Evolutionary conservation across 352 stramenopile genomes (phyloP), one percentile per base, ranked within the genome.

Genomic region (Pythium rishiriense): DNA sequence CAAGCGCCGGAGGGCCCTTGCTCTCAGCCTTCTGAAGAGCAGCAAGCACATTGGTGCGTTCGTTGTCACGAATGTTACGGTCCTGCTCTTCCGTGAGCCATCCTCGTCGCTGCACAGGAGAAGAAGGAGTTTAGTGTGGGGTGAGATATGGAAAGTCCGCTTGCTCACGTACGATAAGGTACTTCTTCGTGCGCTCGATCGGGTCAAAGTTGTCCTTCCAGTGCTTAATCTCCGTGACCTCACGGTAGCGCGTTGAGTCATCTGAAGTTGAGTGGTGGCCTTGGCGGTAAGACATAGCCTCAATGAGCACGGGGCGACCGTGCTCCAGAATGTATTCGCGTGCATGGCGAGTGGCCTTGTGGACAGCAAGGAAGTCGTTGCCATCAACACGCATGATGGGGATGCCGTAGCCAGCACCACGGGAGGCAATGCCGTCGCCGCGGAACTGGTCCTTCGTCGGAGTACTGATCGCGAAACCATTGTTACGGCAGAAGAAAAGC

Each of bases 391-490:
- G 94, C 73, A 99, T 97, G 49, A 91, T 90, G 4, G 92, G 89
- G 70, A 99, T 99, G n/a, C 97, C 97, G 64, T 99, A 99, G 21
- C 96, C 97, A 54, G 81, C 86, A 29, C 93, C 97, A 41, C 97
- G 79, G 7, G 88, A 95, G 3, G 97, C 88, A 43, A 99, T 98
- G 15, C 97, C 97, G 72, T 99, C 97, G 47, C 97, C 97, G 39
- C 89, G 85, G 83, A 98, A 99, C 78, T 99, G 97, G 69, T 99
- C 97, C 35, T 76, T 72, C 2, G 95, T 92, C 6, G 97, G 90
- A n/a, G 97, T 99, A 61, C 87, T 96, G 63, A 99, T 99, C 8
- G 97, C 97, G 69, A 98, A 99, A 4, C 97, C 97, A 75, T 99
- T 99, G 80, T 99, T 99, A 15, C 97, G 83, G 68, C 94, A 98